Evolutionary conservation across 352 stramenopile species (phyloP).

Genomic region (Phytophthora citrophthora): DNA sequence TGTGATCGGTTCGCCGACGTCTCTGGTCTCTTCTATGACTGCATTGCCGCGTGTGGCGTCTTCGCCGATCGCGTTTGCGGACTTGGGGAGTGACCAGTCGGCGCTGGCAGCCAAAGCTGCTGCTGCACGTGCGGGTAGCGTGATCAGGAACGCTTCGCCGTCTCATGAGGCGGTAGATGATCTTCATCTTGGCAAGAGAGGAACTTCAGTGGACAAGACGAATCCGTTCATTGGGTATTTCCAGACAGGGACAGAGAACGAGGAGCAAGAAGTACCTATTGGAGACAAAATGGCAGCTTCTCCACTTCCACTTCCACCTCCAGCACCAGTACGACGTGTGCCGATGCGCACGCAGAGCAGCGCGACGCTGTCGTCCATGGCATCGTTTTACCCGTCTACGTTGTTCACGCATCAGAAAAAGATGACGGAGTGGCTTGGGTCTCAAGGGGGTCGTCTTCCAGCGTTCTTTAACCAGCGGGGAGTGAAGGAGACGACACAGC

Average conservation of each 20-base stretch:
- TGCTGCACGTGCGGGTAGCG: conserved; percentile 13
- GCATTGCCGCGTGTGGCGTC: conserved; percentile 31
- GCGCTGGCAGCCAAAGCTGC: conserved; percentile 7
- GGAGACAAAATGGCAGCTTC: conserved; percentile 2
- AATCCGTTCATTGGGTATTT: conserved; percentile 91
- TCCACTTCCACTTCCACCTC: conserved; percentile 16
- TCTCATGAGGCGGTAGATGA: conserved; percentile 22
- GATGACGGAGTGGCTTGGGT: conserved; percentile 57
- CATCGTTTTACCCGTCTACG: conserved; percentile 44
- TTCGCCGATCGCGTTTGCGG: conserved; percentile 36
- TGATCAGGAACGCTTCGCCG: conserved; percentile 1
- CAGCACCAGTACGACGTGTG: conserved; percentile 27
- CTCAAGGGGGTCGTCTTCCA: conserved; percentile 39
- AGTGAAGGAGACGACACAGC: conserved; percentile 19
- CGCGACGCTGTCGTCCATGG: conserved; percentile 37
- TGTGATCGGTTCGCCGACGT: not conserved
- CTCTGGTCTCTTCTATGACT: conserved; percentile 4
- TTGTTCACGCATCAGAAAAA: conserved; percentile 54
- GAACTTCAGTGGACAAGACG: conserved; percentile 78
- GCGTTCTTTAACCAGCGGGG: conserved; percentile 47
- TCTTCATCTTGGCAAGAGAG: conserved; percentile 45
- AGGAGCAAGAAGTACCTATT: conserved; percentile 6
- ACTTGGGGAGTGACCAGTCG: conserved; percentile 17
- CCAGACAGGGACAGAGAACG: conserved; percentile 49
- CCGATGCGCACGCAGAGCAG: conserved; percentile 45